Evolutionary conservation across 179 eudicot genomes (phyloP), one percentile per base, ranked within the genome.

Genomic region (Spergularia azorica): DNA sequence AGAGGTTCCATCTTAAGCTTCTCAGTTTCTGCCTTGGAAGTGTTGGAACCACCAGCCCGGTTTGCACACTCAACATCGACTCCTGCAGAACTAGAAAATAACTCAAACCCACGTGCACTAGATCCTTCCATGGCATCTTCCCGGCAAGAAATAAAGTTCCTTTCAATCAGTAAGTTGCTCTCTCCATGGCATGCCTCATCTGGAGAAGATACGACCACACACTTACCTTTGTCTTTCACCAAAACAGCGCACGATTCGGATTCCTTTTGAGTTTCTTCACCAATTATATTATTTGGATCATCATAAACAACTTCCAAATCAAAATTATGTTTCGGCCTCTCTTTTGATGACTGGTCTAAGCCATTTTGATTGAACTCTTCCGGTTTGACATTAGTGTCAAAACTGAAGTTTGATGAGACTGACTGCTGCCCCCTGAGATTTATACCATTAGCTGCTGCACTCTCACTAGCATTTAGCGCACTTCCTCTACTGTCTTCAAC

Each of bases 171-270:
- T 65, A 76, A 72, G 70, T 65, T 79, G 66, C 74, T 81, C 72
- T 83, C 92, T 71, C 78, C 71, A 43, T 41, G 70, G 70, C 79
- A 76, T 66, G 76, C 67, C 77, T 77, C 87, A 57, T 82, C 82
- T 21, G 86, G 80, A 62, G 88, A 79, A 67, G 87, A 84, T 54
- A 88, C 77, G 73, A 81, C 92, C 78, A 90, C 82, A 76, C 84
- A 81, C 85, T 95, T 95, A 15, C 98, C 98, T 88, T 95, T 95
- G 75, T 93, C 97, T 82, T 89, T 91, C 39, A 70, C 63, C 43
- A 63, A 70, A 67, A 65, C 66, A 43, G 78, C 63, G 57, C 62
- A 64, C 64, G 77, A 74, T 81, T 86, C 79, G 18, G 74, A 76
- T 68, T 77, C 83, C 64, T 81, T 69, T 6, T 21, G 76, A 46